These are phyloP conservation scores for Calonectria hongkongensis DNA, from an alignment of 2,329 filamentous ascomycete species.

Conservation along the genomic window DNA sequence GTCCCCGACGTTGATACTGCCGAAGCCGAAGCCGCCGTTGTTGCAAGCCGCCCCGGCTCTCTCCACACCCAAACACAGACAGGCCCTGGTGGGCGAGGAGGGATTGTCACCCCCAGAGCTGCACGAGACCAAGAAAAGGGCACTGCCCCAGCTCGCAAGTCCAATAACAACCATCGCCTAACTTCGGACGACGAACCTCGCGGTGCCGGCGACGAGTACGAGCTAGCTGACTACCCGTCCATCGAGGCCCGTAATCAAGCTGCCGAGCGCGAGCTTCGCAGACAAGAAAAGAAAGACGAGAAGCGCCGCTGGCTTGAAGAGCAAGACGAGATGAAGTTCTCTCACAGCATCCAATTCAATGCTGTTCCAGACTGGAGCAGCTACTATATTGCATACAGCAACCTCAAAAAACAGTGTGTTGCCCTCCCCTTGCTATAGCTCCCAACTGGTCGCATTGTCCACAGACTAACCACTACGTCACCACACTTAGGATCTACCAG, in stretches of 20 bases:
- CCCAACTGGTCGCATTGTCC: background rate
- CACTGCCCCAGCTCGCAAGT: conserved; percentile 33
- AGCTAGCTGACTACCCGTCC: conserved; percentile 64
- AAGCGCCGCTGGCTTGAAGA: conserved; percentile 83
- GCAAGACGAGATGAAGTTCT: conserved; percentile 98
- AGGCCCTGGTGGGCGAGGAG: conserved; percentile 60
- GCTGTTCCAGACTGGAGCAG: conserved; percentile 99
- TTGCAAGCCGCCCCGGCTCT: conserved; percentile 40
- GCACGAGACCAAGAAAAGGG: conserved; percentile 37
- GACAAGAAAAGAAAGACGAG: conserved; percentile 69
- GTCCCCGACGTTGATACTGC: conserved; percentile 46
- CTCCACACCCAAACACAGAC: conserved; percentile 49
- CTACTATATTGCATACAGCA: conserved; percentile 98
- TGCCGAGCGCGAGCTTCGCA: conserved; percentile 59
- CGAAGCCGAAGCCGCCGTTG: conserved; percentile 37
- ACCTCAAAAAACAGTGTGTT: conserved; percentile 96
- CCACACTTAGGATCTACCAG: conserved; percentile 86
- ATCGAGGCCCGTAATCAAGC: conserved; percentile 55
- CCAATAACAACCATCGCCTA: conserved; percentile 31
- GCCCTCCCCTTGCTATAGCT: background rate
- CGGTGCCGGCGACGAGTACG: conserved; percentile 57
- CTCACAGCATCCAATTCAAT: conserved; percentile 99
- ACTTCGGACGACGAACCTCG: conserved; percentile 25
- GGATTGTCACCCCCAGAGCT: conserved; percentile 53
- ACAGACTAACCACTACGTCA: conserved; percentile 36